phyloP scores from a whole-genome alignment of 192 early-diverging fungal genomes.

The Coemansia sp. region DNA sequence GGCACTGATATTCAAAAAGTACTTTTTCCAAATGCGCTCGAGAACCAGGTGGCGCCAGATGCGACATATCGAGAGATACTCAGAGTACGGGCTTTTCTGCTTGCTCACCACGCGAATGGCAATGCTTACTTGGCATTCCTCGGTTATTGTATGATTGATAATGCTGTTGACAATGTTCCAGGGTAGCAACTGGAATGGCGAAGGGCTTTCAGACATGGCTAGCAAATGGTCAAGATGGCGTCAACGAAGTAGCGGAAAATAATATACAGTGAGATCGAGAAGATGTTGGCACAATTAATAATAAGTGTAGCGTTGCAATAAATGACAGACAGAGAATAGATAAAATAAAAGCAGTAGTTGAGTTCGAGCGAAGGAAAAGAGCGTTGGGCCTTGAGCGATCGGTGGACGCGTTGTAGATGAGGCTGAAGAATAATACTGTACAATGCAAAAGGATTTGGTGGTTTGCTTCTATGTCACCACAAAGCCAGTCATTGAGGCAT shows the following conservation, averaged over 20 bases:
- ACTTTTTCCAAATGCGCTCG: not conserved
- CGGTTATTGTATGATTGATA: not conserved
- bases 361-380: not conserved
- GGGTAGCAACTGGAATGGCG: not conserved
- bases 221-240: not conserved
- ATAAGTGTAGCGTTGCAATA: not conserved
- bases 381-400: not conserved
- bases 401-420: not conserved
- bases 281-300: not conserved
- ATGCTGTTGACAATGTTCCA: conserved; percentile 7
- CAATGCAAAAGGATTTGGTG: not conserved
- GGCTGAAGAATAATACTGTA: not conserved
- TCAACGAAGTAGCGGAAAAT: not conserved
- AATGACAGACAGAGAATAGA: not conserved
- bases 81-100: not conserved
- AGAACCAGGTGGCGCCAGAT: conserved; percentile 3
- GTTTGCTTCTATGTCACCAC: not conserved
- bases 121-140: not conserved
- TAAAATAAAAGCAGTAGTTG: not conserved
- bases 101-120: not conserved
- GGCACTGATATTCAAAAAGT: not conserved
- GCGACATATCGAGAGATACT: not conserved
- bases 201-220: not conserved
- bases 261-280: not conserved
- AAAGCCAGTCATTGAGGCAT: not conserved